phyloP scores from a whole-genome alignment of 768 basidiomycete genomes.

The Auricularia auricula-judae region DNA sequence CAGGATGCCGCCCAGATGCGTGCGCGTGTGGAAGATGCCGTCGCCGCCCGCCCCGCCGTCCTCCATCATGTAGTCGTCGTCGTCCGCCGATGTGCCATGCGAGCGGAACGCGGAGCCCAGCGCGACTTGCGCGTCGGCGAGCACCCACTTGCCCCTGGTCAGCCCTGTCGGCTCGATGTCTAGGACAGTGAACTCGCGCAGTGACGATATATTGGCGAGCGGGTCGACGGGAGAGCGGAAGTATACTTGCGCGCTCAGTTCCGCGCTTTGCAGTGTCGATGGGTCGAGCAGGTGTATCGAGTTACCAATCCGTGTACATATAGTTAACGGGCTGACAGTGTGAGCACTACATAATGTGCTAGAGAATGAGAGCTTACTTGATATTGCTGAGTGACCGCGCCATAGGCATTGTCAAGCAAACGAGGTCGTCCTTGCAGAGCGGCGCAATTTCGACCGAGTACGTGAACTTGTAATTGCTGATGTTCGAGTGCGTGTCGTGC shows the following conservation, averaged over 20 bases:
- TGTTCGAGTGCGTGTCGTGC: slow-evolving; percentile 81
- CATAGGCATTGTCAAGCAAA: slow-evolving; percentile 75
- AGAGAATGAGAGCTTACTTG: slow-evolving; percentile 22
- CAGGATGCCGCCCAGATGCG: slow-evolving; percentile 85
- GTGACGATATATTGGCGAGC: slow-evolving; percentile 70
- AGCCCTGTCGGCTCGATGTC: slow-evolving; percentile 81
- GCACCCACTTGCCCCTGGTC: slow-evolving; percentile 65
- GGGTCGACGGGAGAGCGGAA: slow-evolving; percentile 89
- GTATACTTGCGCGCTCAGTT: slow-evolving; percentile 66
- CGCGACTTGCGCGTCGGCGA: slow-evolving; percentile 86
- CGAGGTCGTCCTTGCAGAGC: slow-evolving; percentile 95
- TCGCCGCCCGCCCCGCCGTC: slow-evolving; percentile 48
- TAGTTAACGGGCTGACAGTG: slow-evolving; percentile 48
- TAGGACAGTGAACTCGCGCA: slow-evolving; percentile 90
- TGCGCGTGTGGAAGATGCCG: slow-evolving; percentile 90
- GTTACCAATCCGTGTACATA: slow-evolving; percentile 88
- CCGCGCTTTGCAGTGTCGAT: slow-evolving; percentile 70
- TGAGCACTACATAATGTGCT: background rate
- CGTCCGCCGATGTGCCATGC: slow-evolving; percentile 26
- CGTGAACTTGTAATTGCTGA: slow-evolving; percentile 94
- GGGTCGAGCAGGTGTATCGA: slow-evolving; percentile 88
- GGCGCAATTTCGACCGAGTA: slow-evolving; percentile 97
- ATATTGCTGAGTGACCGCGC: slow-evolving; percentile 83
- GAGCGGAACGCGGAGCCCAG: slow-evolving; percentile 71
- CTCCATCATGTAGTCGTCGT: slow-evolving; percentile 47